Evolutionary conservation across 176 grass and related monocot species (phyloP), one percentile per base, ranked within the genome.

Genomic region (Oryza officinalis): DNA sequence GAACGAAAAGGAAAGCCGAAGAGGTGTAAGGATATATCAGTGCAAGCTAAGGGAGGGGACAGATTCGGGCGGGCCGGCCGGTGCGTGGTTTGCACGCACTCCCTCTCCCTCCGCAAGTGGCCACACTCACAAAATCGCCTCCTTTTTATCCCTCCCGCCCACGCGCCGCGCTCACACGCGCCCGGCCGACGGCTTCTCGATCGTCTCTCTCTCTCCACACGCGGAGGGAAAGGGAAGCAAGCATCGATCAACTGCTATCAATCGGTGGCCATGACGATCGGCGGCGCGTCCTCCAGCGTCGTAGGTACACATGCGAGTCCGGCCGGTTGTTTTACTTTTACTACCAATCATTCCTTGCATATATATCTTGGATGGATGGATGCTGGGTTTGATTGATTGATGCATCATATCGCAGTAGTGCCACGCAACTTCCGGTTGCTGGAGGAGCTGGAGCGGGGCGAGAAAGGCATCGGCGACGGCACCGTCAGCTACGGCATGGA

Each of bases 401-500:
- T 10, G 3, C 40, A 17, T 45, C 73, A 38, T 8, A 38, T 38
- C 7, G 37, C 37, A 38, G 63, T 52, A 87, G 89, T 85, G 38
- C 86, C 90, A 66, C 74, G 83, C 66, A 92, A 83, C 74, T 92
- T 92, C 68, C 61, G 83, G 46, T 77, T 92, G 80, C 83, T 92
- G 61, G 86, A 88, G 80, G 86, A 89, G 83, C 90, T 92, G 3
- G 90, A 92, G 76, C 90, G 86, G 32, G 86, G 86, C 23, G 90
- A 92, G 52, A 92, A 89, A 64, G 90, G 80, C 63, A 86, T 92
- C 65, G 83, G 90, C 54, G 86, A 86, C 77, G 86, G 86, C 63
- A 86, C 78, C 27, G 83, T 92, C 46, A 92, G 83, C 69, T 92
- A 89, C 76, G 90, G 86, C 69, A 86, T 92, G 86, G 86, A 86